Conservation (phyloP, 352 stramenopile genomes). For the Pythium aphanidermatum region DNA sequence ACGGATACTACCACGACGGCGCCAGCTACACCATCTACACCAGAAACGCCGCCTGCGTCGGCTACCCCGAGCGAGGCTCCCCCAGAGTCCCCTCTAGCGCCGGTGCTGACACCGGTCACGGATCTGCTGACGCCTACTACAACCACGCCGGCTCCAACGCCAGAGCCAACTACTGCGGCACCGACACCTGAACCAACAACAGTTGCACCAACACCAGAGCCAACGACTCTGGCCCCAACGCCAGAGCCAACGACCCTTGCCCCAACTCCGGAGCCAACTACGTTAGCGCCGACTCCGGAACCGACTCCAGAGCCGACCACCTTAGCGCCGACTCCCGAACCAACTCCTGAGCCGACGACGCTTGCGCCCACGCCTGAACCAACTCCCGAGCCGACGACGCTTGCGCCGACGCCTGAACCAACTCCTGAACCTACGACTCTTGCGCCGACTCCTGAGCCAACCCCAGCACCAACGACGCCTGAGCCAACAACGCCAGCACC, state of each 20-base stretch:
- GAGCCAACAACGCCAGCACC: too few species aligned
- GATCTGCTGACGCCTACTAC: not conserved
- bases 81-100: too few species aligned
- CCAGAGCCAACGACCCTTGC: not conserved
- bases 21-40: not conserved
- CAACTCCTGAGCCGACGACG: not conserved
- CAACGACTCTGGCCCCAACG: not conserved
- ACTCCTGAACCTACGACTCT: not conserved
- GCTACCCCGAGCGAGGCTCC: not conserved
- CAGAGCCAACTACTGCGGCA: not conserved
- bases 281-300: not conserved
- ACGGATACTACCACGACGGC: not conserved
- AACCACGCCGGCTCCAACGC: not conserved
- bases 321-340: not conserved
- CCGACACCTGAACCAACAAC: conserved; percentile 2
- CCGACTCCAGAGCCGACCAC: not conserved
- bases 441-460: too few species aligned
- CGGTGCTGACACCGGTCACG: not conserved
- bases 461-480: too few species aligned
- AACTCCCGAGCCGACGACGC: not conserved
- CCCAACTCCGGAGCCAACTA: not conserved
- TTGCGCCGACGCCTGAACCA: not conserved
- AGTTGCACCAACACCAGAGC: not conserved
- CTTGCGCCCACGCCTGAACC: not conserved
- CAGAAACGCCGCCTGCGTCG: not conserved